These are phyloP conservation scores for Trametopsis cervina DNA, from an alignment of 768 basidiomycete genomes.

Conservation along the genomic window DNA sequence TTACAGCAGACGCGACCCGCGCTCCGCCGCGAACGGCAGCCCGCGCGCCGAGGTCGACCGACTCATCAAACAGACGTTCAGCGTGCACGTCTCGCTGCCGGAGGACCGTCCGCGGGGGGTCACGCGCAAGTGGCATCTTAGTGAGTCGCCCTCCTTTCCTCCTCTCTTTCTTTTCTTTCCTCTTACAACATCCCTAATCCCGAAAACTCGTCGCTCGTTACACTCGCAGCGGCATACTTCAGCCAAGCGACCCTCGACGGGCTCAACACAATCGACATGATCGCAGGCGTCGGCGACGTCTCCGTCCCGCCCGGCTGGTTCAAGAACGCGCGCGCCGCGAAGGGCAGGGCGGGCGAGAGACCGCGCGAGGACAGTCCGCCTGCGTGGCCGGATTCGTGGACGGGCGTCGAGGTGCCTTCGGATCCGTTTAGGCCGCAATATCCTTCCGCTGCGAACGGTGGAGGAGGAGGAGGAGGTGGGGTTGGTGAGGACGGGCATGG, in stretches of 20 bases:
- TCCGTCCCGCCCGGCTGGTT: constrained; percentile 73
- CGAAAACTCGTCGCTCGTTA: background rate
- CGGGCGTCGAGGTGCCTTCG: constrained; percentile 5
- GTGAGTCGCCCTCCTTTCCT: constrained; percentile 25
- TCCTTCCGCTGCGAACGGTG: constrained; percentile 10
- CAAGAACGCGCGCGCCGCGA: constrained; percentile 67
- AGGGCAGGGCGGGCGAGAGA: constrained; percentile 29
- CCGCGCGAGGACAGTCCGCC: constrained; percentile 18
- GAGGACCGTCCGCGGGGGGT: constrained; percentile 35
- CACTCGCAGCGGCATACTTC: constrained; percentile 68
- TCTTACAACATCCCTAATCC: too few species aligned
- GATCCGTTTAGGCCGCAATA: constrained; percentile 13
- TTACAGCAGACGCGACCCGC: constrained; percentile 35
- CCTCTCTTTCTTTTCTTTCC: too few species aligned
- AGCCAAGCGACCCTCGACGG: constrained; percentile 69
- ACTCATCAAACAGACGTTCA: constrained; percentile 50
- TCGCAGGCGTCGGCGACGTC: constrained; percentile 59
- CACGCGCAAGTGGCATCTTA: constrained; percentile 46
- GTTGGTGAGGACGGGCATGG: too few species aligned
- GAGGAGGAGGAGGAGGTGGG: constrained; percentile 1
- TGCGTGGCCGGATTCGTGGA: constrained; percentile 18
- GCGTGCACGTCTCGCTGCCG: constrained; percentile 40
- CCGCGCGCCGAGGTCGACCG: constrained; percentile 28
- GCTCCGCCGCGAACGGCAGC: constrained; percentile 29
- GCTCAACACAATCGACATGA: constrained; percentile 64